Evolutionary conservation across 2,329 filamentous ascomycete species (phyloP), one percentile per base, ranked within the genome.

Genomic region (Alternaria novae-zelandiae): DNA sequence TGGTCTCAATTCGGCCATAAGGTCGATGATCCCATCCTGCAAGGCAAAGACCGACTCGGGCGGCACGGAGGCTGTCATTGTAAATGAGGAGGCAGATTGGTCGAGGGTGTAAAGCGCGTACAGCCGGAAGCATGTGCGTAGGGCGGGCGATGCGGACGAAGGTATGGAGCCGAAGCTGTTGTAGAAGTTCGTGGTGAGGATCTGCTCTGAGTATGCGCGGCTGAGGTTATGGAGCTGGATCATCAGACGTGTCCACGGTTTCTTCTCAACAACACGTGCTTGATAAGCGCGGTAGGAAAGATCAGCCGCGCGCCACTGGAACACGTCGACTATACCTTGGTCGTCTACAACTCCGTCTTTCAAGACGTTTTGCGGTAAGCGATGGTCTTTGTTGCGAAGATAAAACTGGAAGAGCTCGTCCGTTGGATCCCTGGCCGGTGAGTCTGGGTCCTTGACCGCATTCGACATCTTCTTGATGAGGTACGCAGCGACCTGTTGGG

Each of bases 381-480:
- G 70, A 12, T 73, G 63, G 41, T 67, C 69, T 32, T 76, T 75
- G 32, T 76, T 67, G 17, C 76, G 62, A n/a, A 83, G 77, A 64
- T 81, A 83, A 30, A 73, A 68, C 53, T 80, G 78, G 65, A 83
- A 83, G 2, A 82, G 73, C 50, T 75, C 73, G 59, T 84, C 81
- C 13, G 82, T 78, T 6, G 79, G 74, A 53, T 83, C 81, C 49
- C 75, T 74, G 2, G 80, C 68, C 12, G 75, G 58, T 13, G 64
- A 30, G 26, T 70, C 73, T n/a, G 79, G 77, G 12, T 75, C 71
- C 8, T 78, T 71, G 6, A 81, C 78, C 5, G 81, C 80, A 26
- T 77, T 70, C 26, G 79, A 73, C 82, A 86, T 86, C 46, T 84
- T 83, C 70, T 87, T 86, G 73, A 87, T 84, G 23, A 87, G 70